Base-by-base conservation (phyloP, 2,329 filamentous ascomycete species). In the Didymella arachidicola region DNA sequence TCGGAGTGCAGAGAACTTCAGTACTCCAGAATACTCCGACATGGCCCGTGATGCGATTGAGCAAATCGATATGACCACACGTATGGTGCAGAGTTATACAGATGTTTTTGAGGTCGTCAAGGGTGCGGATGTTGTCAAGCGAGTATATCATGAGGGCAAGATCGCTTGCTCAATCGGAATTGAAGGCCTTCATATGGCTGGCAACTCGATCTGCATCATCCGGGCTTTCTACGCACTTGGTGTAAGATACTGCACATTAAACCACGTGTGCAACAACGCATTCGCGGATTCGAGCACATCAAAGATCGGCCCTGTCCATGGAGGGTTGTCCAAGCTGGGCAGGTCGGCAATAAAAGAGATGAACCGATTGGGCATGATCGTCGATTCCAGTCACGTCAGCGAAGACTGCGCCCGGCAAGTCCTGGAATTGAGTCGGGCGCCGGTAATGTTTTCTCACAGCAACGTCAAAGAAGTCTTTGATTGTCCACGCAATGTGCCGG, bases 301-400 rank as follows among this genome's bases (percentile, higher is more conserved):
- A 55, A 74, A 56, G 47, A 73, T 57, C 18, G 70, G 78, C 0
- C 46, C 44, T 30, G 22, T 58, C 1, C 53, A 54, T 14, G 76
- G 77, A 34, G 93, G 93, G 1, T 80, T 97, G 1, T 93, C 89
- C 58, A 79, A 82, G 0, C 82, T 82, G 1, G 93, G 93, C 8
- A 83, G 84, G 49, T 72, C 81, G 12, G 78, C 96, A 0, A 82
- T 97, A 29, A 80, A 81, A 19, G 93, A 97, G 81, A 97, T 97
- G 93, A 97, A 97, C 75, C 85, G 93, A 1, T 80, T 97, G 2
- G 93, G 93, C 18, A 92, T 97, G 87, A 87, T 97, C 25, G 90
- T 97, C 34, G 93, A 97, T 72, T 81, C 97, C 27, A 84, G 89
- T 7, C 93, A 97, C 76, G 86, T 87, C n/a, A 83, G 88, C 66